Evolutionary conservation across 2,329 filamentous ascomycete genomes (phyloP), one percentile per base, ranked within the genome.

Genomic region (Aspergillus sp.): DNA sequence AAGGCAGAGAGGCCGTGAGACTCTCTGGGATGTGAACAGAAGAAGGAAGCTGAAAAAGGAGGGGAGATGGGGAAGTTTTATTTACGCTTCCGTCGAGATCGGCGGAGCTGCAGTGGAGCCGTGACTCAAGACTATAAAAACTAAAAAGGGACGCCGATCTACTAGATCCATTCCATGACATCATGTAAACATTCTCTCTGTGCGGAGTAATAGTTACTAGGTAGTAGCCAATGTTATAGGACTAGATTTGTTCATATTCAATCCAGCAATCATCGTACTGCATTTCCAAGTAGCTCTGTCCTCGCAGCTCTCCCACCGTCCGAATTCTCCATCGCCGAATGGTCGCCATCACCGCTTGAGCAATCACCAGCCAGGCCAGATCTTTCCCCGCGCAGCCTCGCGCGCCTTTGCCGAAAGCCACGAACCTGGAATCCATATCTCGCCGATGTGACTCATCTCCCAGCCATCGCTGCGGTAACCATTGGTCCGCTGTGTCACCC

Each of bases 341-440:
- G n/a, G 64, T 49, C 20, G 46, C 56, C 46, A 57, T 55, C 29
- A 56, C 55, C 3, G 62, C 63, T 29, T 55, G 57, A 0, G 57
- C 62, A 20, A 65, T 11, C 11, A 65, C 46, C 6, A 65, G 59
- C 58, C 58, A 36, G 10, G 62, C 65, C 46, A 65, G 26, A 6
- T 67, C 65, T 24, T 54, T 58, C n/a, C 65, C 65, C 2, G 62
- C 45, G 45, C 65, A 67, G 47, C 57, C 55, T 50, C 65, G 59
- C 6, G 65, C 32, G 12, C 65, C 65, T 47, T 63, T 67, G 54
- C 63, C 58, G 18, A 67, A 67, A 11, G 59, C 62, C 1, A 67
- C 59, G 6, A 65, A 58, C 22, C 55, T 59, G 16, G 52, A 54
- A 22, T 67, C 65, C 57, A 65, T 58, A 24, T 58, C 58, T 31